Base-by-base conservation (phyloP, 352 stramenopile species). In the Phytophthora boehmeriae region DNA sequence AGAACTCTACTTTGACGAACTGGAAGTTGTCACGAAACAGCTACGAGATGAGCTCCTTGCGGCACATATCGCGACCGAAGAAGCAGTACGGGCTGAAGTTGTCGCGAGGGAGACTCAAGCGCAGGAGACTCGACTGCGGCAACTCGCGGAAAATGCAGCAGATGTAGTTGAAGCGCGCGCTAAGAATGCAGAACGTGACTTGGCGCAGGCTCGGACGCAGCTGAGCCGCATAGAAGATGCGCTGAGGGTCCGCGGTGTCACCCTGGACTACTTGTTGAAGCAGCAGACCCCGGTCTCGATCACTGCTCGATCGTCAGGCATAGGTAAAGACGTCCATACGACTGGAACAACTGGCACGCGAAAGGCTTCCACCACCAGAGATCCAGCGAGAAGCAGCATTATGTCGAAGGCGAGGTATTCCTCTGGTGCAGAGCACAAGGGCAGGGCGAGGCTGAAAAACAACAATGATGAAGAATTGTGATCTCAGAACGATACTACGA, bases 251-350 rank as follows among this genome's bases (percentile, higher is more conserved):
- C 82, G 82, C 13, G 80, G 80, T 2, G 85, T 89, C 60, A 85
- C 80, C n/a, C 69, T 83, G 43, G 80, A 86, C n/a, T 89, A 78
- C 38, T 32, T 89, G 20, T 47, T 89, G 17, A 88, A 78, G 60
- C 58, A 72, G 25, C 60, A 75, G 35, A 49, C 54, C 6, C 43
- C 65, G 4, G 25, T 64, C 41, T 62, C 43, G 6, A 22, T 48
- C 22, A 11, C 17, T 10, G 39, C 20, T 22, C 55, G 43, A 36
- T 20, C 22, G 17, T 32, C 23, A 11, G 23, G 30, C 9, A 4
- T 23, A 1, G 30, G 43, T 23, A 59, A 23, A 44, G 43, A 19
- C 54, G 42, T 25, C 22, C 20, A 19, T 20, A 63, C 13, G n/a
- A 14, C n/a, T 28, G 44, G 11, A 43, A 25, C 14, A n/a, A 30